Evolutionary conservation across 2,329 filamentous ascomycete genomes (phyloP).

Genomic region (Didymosphaeria variabile): DNA sequence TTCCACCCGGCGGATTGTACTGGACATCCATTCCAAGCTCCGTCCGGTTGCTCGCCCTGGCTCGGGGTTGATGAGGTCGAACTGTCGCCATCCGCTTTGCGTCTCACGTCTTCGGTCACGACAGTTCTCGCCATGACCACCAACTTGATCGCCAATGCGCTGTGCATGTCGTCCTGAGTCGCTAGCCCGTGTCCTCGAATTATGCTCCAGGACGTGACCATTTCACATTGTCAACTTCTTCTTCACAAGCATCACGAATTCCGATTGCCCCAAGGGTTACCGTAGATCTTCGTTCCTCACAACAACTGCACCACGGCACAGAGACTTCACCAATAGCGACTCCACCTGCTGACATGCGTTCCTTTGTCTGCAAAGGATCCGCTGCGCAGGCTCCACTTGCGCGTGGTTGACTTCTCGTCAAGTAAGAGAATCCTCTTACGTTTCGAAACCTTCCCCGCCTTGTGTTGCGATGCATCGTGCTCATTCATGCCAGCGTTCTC

Average conservation of each 20-base stretch:
- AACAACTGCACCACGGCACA: slow-evolving; percentile 1
- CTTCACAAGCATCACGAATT: neutral
- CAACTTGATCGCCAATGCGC: slow-evolving; percentile 17
- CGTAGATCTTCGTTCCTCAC: neutral
- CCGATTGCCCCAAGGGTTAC: neutral
- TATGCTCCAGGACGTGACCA: neutral
- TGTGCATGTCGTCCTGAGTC: slow-evolving; percentile 11
- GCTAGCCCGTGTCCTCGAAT: neutral
- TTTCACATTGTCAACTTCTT: neutral
- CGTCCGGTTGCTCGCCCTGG: neutral
- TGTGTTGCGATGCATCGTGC: slow-evolving; percentile 33
- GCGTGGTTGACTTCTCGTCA: slow-evolving; percentile 27
- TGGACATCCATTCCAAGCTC: neutral
- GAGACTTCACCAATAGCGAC: slow-evolving; percentile 31
- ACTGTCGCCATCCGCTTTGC: slow-evolving; percentile 32
- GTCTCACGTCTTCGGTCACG: slow-evolving; percentile 36
- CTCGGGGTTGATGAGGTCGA: slow-evolving; percentile 18
- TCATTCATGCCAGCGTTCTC: slow-evolving; percentile 31
- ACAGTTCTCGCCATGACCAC: slow-evolving; percentile 28
- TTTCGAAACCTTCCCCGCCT: slow-evolving; percentile 47
- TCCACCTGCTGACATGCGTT: slow-evolving; percentile 28
- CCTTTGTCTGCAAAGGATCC: slow-evolving; percentile 31
- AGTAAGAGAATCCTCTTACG: slow-evolving; percentile 47
- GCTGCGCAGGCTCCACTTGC: slow-evolving; percentile 29
- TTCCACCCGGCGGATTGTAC: neutral